A percentile compares a stretch with the other conserved stretches of the same genome.
phyloP scores from a whole-genome alignment of 1,284 basidiomycete genomes.

The Cryptococcus floricola region DNA sequence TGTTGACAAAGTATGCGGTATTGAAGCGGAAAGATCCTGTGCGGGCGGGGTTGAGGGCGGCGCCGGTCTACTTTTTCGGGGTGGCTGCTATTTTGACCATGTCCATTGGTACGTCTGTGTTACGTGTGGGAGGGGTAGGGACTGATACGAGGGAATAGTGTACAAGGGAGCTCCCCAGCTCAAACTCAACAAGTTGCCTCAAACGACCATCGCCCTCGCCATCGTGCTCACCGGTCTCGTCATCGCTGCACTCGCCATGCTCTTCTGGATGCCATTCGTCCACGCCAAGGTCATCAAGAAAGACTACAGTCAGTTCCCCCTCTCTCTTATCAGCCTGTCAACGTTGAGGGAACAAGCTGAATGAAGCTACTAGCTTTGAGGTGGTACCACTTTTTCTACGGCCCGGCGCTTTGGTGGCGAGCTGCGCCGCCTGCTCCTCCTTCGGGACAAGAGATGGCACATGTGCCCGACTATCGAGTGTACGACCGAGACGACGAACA shows the following conservation, averaged over 20 bases:
- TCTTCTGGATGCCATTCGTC: conserved; percentile 55
- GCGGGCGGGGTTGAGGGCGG: conserved; percentile 40
- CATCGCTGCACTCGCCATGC: conserved; percentile 44
- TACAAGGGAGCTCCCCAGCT: conserved; percentile 49
- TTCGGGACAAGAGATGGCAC: conserved; percentile 8
- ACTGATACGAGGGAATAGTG: conserved; percentile 25
- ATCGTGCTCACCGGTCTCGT: conserved; percentile 50
- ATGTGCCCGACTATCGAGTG: conserved; percentile 51
- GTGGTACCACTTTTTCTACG: conserved; percentile 53
- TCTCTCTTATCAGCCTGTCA: not conserved
- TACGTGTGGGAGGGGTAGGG: not conserved
- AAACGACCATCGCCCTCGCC: conserved; percentile 47
- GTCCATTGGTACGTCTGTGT: conserved; percentile 33
- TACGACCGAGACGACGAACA: conserved; percentile 23
- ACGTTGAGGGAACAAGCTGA: not conserved
- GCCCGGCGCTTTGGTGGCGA: conserved; percentile 52
- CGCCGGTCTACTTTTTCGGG: conserved; percentile 52
- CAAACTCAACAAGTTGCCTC: conserved; percentile 45
- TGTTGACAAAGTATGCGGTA: conserved; percentile 50
- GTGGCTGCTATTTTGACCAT: conserved; percentile 44
- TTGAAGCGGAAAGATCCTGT: conserved; percentile 47
- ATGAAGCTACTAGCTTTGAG: conserved; percentile 22
- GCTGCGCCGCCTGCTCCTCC: conserved; percentile 43
- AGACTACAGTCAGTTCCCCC: conserved; percentile 45
- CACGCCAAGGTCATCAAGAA: conserved; percentile 51